Evolutionary conservation across 2,329 filamentous ascomycete genomes (phyloP).

Genomic region (Stemphylium vesicarium): DNA sequence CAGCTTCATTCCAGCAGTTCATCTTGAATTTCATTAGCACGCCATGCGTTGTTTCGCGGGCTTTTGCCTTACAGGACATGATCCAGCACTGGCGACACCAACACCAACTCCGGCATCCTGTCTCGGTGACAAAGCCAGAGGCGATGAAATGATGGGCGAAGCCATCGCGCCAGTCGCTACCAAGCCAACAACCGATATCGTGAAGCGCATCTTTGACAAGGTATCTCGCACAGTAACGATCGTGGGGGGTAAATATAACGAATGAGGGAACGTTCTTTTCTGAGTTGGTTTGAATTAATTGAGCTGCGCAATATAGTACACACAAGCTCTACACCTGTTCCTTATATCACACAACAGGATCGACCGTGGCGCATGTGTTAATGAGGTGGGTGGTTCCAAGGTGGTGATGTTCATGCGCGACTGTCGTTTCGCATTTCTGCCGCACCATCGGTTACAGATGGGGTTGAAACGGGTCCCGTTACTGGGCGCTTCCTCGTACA

Average conservation of each 20-base stretch:
- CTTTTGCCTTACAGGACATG: slow-evolving; percentile 32
- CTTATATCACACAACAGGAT: too few species aligned
- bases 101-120: slow-evolving; percentile 14
- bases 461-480: slow-evolving; percentile 19
- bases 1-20: slow-evolving; percentile 45
- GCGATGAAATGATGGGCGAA: slow-evolving; percentile 19
- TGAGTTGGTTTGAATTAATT: too few species aligned
- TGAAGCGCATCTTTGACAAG: slow-evolving; percentile 22
- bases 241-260: slow-evolving; percentile 1
- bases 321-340: too few species aligned
- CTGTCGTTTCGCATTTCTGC: slow-evolving; percentile 21
- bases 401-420: slow-evolving; percentile 15
- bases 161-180: slow-evolving; percentile 23
- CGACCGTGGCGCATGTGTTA: too few species aligned
- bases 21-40: slow-evolving; percentile 23
- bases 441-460: slow-evolving; percentile 27
- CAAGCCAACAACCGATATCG: slow-evolving; percentile 20
- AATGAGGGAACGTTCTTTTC: background rate
- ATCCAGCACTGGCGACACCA: slow-evolving; percentile 25
- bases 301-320: too few species aligned
- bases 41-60: background rate
- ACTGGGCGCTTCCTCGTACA: background rate
- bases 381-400: background rate
- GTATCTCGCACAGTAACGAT: slow-evolving; percentile 6
- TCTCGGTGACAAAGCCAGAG: slow-evolving; percentile 6